These are phyloP conservation scores for Striga hermonthica DNA, from an alignment of 305 asterid genomes.

Conservation along the genomic window DNA sequence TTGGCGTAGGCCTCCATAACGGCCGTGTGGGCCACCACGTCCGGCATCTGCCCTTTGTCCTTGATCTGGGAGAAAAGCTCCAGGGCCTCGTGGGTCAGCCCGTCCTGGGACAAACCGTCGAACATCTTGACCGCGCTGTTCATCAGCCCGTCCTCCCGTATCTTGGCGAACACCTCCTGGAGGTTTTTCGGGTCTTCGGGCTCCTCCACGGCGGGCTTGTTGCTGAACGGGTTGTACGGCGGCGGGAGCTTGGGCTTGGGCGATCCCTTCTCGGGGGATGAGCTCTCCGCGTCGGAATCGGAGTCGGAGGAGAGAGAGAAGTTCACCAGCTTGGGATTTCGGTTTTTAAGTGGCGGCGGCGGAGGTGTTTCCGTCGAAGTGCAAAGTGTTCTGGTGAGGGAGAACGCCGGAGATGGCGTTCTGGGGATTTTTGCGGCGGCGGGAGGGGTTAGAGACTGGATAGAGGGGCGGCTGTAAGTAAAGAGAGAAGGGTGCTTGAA, in stretches of 20 bases:
- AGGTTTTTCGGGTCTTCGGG: slow-evolving; percentile 70
- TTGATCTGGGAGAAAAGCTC: slow-evolving; percentile 69
- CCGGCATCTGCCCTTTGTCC: slow-evolving; percentile 72
- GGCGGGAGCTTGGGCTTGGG: slow-evolving; percentile 61
- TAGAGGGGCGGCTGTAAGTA: slow-evolving; percentile 29
- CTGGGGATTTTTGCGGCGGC: slow-evolving; percentile 10
- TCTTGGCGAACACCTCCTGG: slow-evolving; percentile 64
- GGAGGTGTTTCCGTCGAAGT: slow-evolving; percentile 25
- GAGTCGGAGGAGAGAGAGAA: slow-evolving; percentile 80
- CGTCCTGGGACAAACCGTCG: slow-evolving; percentile 94
- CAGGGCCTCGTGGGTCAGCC: slow-evolving; percentile 78
- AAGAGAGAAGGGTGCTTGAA: slow-evolving; percentile 4
- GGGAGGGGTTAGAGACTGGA: slow-evolving; percentile 10
- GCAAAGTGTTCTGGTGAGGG: slow-evolving; percentile 32
- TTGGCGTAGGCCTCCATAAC: slow-evolving; percentile 78
- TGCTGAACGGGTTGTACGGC: slow-evolving; percentile 78
- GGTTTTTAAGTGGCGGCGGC: slow-evolving; percentile 36
- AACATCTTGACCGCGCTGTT: slow-evolving; percentile 86
- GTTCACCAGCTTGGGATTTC: slow-evolving; percentile 59
- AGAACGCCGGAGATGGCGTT: slow-evolving; percentile 6
- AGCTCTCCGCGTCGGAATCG: slow-evolving; percentile 45
- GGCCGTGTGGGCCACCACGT: slow-evolving; percentile 83
- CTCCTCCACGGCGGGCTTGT: slow-evolving; percentile 45
- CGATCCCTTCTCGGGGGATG: slow-evolving; percentile 11
- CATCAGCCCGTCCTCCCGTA: slow-evolving; percentile 61